A percentile compares a stretch with the other conserved stretches of the same genome.
phyloP scores from a whole-genome alignment of 176 grass and related monocot genomes.

The Triticum urartu region DNA sequence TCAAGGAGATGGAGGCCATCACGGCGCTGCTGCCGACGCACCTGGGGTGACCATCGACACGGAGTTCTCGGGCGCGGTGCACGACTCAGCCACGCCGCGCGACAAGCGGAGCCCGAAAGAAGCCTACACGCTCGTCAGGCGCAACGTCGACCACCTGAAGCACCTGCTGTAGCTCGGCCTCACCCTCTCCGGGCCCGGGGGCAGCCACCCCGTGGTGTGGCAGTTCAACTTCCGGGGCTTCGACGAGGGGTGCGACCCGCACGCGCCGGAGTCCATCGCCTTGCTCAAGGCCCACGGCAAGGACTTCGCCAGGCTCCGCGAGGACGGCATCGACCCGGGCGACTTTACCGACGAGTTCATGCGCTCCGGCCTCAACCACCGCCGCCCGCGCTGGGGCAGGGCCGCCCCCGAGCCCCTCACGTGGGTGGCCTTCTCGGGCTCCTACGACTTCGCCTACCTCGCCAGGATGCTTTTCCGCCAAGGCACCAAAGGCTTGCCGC shows the following conservation, averaged over 20 bases:
- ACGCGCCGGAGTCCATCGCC: slow-evolving; percentile 18
- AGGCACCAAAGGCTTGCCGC: background rate
- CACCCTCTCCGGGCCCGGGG: background rate
- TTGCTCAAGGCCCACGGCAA: slow-evolving; percentile 40
- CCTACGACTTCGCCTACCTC: slow-evolving; percentile 49
- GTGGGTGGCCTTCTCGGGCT: slow-evolving; percentile 35
- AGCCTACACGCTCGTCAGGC: slow-evolving; percentile 31
- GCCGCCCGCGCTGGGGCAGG: background rate
- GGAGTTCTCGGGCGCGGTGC: slow-evolving; percentile 38
- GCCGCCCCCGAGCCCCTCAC: background rate
- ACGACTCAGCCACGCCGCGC: slow-evolving; percentile 15
- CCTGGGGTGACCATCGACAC: slow-evolving; percentile 39
- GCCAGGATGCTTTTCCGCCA: slow-evolving; percentile 6
- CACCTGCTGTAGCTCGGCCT: slow-evolving; percentile 41
- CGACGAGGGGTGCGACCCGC: slow-evolving; percentile 8
- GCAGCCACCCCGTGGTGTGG: slow-evolving; percentile 26
- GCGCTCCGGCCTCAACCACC: slow-evolving; percentile 2
- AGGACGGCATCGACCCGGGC: background rate
- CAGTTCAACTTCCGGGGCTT: slow-evolving; percentile 53
- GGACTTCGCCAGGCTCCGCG: background rate
- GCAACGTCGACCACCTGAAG: slow-evolving; percentile 28
- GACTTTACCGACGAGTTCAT: slow-evolving; percentile 23
- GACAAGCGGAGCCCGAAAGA: slow-evolving; percentile 12
- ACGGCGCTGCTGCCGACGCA: background rate
- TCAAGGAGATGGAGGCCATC: background rate